Evolutionary conservation across 768 basidiomycete species (phyloP).

Genomic region (Tylopilus sp.): DNA sequence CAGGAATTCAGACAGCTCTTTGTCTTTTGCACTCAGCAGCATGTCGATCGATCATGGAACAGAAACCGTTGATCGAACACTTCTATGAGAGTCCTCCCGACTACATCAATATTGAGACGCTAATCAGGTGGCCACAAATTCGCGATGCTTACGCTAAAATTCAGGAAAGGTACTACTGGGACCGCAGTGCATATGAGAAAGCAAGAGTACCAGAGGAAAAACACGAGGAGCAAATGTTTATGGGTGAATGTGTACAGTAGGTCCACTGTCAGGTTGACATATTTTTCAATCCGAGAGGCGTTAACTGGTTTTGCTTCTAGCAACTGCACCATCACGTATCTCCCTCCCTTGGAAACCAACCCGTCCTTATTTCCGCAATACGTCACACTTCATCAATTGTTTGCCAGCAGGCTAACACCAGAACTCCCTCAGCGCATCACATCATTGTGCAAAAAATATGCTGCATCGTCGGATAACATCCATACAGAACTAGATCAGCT

Average conservation of each 20-base stretch:
- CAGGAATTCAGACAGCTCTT: background rate
- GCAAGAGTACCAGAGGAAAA: too few relatives aligned
- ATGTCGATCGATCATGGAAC: background rate
- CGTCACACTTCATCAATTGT: background rate
- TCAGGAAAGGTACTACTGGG: background rate
- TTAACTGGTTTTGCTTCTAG: too few relatives aligned
- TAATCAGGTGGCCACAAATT: background rate
- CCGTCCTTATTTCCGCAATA: background rate
- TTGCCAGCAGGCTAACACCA: background rate
- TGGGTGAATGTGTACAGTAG: too few relatives aligned
- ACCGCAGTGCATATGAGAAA: background rate
- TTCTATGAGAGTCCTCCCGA: too few relatives aligned
- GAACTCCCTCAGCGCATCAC: background rate
- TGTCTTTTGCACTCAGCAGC: background rate
- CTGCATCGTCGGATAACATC: background rate
- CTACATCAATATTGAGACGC: too few relatives aligned
- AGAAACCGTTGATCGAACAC: background rate
- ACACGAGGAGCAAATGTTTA: too few relatives aligned
- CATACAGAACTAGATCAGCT: background rate
- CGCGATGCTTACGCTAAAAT: background rate
- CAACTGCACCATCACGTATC: too few relatives aligned
- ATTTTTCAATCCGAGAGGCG: too few relatives aligned
- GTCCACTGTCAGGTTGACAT: too few relatives aligned
- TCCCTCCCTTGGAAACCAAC: too few relatives aligned
- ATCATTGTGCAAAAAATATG: too few relatives aligned